These are phyloP conservation scores for Backusella luteola DNA, from an alignment of 192 early-diverging fungal species.

Conservation along the genomic window DNA sequence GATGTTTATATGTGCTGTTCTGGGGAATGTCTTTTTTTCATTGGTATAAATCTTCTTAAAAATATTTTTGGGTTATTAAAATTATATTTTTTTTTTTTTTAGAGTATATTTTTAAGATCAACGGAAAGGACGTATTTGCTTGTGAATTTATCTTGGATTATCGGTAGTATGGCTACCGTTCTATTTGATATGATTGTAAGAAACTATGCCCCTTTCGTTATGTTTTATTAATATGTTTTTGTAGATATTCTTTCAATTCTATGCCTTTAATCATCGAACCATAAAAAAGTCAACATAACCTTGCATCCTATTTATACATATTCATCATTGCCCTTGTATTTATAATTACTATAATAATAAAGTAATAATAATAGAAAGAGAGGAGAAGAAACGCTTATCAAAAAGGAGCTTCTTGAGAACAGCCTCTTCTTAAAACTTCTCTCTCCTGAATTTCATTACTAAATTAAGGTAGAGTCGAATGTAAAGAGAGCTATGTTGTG, in stretches of 20 bases:
- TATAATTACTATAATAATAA: background rate
- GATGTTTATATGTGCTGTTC: conserved; percentile 77
- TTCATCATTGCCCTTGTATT: no score
- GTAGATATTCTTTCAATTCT: background rate
- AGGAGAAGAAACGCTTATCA: background rate
- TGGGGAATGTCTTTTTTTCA: conserved; percentile 67
- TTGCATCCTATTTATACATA: background rate
- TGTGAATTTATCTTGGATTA: conserved; percentile 69
- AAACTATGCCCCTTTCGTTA: background rate
- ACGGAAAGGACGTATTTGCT: conserved; percentile 59
- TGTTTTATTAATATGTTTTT: background rate
- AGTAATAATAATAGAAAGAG: background rate
- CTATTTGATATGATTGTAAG: conserved; percentile 67
- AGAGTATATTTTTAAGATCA: conserved; percentile 65
- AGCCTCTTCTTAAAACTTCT: background rate
- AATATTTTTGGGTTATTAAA: no score
- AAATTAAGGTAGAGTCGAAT: background rate
- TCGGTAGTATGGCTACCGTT: conserved; percentile 68
- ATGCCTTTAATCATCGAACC: background rate
- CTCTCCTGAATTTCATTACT: background rate
- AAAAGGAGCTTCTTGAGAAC: background rate
- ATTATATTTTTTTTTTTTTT: conserved; percentile 1
- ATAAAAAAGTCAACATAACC: background rate
- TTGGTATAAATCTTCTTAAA: conserved; percentile 23
- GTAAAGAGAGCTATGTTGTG: background rate